Percentiles rank a stretch among this genome's conserved stretches.
These are phyloP conservation scores for Candida gigantensis DNA, from an alignment of 1,139 yeast genomes.

Conservation along the genomic window DNA sequence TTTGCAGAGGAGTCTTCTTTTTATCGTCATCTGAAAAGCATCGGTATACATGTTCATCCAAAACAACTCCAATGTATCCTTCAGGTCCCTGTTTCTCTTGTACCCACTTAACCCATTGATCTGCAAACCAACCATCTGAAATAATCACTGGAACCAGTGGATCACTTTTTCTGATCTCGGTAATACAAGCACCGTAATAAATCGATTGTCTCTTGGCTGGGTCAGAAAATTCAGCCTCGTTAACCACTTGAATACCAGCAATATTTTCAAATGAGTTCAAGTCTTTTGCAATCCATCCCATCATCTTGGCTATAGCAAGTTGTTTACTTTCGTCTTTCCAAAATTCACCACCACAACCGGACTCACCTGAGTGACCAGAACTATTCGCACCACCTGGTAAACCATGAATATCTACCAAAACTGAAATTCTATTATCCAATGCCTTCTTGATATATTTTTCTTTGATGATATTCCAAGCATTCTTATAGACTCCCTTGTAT, in stretches of 20 bases:
- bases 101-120: constrained; percentile 75
- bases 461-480: constrained; percentile 69
- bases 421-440: constrained; percentile 57
- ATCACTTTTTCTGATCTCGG: constrained; percentile 59
- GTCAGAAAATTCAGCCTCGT: constrained; percentile 72
- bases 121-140: constrained; percentile 94
- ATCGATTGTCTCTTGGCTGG: constrained; percentile 49
- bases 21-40: constrained; percentile 81
- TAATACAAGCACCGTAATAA: constrained; percentile 71
- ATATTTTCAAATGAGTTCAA: constrained; percentile 62
- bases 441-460: constrained; percentile 56
- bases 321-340: constrained; percentile 55
- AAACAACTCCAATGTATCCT: constrained; percentile 57
- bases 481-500: constrained; percentile 55
- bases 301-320: constrained; percentile 48
- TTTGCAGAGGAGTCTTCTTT: constrained; percentile 60
- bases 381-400: constrained; percentile 92
- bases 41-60: constrained; percentile 85
- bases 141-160: constrained; percentile 67
- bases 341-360: constrained; percentile 57
- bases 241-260: constrained; percentile 79
- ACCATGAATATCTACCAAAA: constrained; percentile 84
- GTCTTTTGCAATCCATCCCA: constrained; percentile 65
- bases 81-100: constrained; percentile 40
- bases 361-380: constrained; percentile 79